Evolutionary conservation across 2,329 filamentous ascomycete genomes (phyloP).

Genomic region (Colletotrichum sp.): DNA sequence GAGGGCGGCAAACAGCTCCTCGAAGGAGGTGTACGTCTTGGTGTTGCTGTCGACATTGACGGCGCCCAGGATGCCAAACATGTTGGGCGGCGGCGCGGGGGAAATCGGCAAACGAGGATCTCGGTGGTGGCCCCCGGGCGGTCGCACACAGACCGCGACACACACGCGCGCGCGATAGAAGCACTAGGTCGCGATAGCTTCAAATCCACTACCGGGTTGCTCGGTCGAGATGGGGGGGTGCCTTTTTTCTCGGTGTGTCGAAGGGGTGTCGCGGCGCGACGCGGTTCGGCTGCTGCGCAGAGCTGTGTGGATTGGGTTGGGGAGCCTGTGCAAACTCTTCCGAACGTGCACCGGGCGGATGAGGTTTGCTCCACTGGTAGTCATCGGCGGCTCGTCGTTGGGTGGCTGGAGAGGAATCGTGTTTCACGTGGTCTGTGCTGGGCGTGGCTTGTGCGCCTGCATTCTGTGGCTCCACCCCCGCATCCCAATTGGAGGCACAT

Average conservation of each 20-base stretch:
- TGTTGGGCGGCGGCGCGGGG: conserved; percentile 26
- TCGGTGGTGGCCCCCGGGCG: background rate
- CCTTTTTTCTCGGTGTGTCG: background rate
- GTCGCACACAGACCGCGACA: background rate
- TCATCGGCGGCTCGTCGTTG: background rate
- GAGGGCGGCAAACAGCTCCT: conserved; percentile 45
- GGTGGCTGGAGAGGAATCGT: background rate
- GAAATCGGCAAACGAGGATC: background rate
- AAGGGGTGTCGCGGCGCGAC: conserved; percentile 26
- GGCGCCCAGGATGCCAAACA: conserved; percentile 49
- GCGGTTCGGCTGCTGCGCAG: conserved; percentile 3
- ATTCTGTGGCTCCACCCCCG: background rate
- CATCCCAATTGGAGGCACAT: background rate
- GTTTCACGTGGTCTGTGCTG: background rate
- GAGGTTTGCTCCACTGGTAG: conserved; percentile 12
- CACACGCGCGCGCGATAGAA: background rate
- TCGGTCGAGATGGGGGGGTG: conserved; percentile 16
- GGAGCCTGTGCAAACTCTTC: conserved; percentile 24
- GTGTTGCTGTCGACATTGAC: conserved; percentile 34
- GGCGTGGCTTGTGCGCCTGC: background rate
- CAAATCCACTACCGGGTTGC: background rate
- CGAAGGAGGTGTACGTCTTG: conserved; percentile 41
- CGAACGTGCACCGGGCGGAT: conserved; percentile 4
- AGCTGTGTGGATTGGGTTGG: conserved; percentile 23
- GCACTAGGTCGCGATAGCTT: conserved; percentile 1